These are phyloP conservation scores for Ophiostoma perfectum DNA, from an alignment of 2,329 filamentous ascomycete genomes.

Conservation along the genomic window DNA sequence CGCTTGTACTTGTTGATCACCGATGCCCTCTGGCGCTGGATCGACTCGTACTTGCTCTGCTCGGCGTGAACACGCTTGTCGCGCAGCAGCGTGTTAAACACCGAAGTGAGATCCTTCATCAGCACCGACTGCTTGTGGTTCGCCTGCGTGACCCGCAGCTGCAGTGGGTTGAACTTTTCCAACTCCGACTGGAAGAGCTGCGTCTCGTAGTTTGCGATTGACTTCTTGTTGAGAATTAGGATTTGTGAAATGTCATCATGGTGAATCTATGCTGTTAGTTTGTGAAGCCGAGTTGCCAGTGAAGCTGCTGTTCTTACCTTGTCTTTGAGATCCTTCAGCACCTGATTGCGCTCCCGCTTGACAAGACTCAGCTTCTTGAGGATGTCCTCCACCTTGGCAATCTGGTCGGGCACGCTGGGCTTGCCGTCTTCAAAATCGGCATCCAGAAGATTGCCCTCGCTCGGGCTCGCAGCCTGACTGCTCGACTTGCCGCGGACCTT, in stretches of 20 bases:
- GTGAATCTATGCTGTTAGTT: conserved; percentile 59
- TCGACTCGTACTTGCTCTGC: conserved; percentile 88
- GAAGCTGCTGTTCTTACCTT: conserved; percentile 35
- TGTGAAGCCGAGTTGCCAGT: neutral
- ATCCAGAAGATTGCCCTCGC: conserved; percentile 78
- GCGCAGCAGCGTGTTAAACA: conserved; percentile 82
- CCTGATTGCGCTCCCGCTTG: conserved; percentile 85
- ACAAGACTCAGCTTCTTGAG: conserved; percentile 86
- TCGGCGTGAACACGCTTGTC: conserved; percentile 91
- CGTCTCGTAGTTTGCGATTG: conserved; percentile 82
- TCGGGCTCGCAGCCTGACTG: conserved; percentile 57
- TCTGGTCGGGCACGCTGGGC: conserved; percentile 81
- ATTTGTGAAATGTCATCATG: conserved; percentile 97
- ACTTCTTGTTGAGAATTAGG: conserved; percentile 95
- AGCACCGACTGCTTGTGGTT: conserved; percentile 91
- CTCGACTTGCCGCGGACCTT: conserved; percentile 64
- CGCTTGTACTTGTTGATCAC: conserved; percentile 86
- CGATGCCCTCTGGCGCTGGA: conserved; percentile 73
- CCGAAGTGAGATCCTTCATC: conserved; percentile 87
- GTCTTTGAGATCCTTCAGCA: conserved; percentile 94
- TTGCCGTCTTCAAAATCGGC: conserved; percentile 80
- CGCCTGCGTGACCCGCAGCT: conserved; percentile 83
- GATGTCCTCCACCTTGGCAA: conserved; percentile 80
- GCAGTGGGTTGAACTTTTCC: conserved; percentile 94
- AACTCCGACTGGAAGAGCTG: conserved; percentile 92